Conservation (phyloP, 2,329 filamentous ascomycete species). For the Xylariales sp. region DNA sequence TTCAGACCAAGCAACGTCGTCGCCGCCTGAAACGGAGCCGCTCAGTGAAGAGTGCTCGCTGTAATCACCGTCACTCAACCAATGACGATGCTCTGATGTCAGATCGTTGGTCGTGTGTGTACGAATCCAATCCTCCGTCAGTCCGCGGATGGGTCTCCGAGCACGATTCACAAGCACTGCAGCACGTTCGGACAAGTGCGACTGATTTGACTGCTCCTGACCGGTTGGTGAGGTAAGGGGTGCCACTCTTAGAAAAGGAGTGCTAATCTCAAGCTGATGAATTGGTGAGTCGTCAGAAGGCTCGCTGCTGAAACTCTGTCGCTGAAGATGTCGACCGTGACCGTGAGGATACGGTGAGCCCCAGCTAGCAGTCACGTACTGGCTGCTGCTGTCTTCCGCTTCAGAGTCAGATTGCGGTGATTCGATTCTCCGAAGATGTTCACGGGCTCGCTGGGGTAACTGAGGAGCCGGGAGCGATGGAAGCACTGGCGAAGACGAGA, state of each 20-base stretch:
- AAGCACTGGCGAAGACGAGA: slow-evolving; percentile 50
- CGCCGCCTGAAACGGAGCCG: slow-evolving; percentile 53
- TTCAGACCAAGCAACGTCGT: slow-evolving; percentile 43
- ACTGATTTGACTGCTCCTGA: slow-evolving; percentile 30
- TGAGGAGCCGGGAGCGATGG: slow-evolving; percentile 55
- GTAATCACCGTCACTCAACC: slow-evolving; percentile 75
- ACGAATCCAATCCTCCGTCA: slow-evolving; percentile 83
- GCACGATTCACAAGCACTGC: slow-evolving; percentile 61
- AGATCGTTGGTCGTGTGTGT: slow-evolving; percentile 72
- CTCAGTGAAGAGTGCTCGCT: slow-evolving; percentile 74
- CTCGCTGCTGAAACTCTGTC: slow-evolving; percentile 53
- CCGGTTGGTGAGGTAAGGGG: slow-evolving; percentile 36
- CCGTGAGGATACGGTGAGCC: slow-evolving; percentile 81
- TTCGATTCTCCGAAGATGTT: slow-evolving; percentile 48
- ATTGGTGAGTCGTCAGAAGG: slow-evolving; percentile 56
- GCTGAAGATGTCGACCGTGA: slow-evolving; percentile 45
- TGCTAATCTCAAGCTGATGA: slow-evolving; percentile 57
- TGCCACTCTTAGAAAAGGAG: slow-evolving; percentile 56
- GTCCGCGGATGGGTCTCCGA: slow-evolving; percentile 53
- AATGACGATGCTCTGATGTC: slow-evolving; percentile 68
- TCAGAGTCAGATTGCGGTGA: slow-evolving; percentile 32
- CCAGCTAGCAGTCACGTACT: slow-evolving; percentile 74
- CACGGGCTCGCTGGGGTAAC: slow-evolving; percentile 50
- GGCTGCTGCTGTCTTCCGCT: slow-evolving; percentile 30
- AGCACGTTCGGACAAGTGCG: slow-evolving; percentile 39